Conservation (phyloP, 140 eudicot species). For the Flaveria floridana region DNA sequence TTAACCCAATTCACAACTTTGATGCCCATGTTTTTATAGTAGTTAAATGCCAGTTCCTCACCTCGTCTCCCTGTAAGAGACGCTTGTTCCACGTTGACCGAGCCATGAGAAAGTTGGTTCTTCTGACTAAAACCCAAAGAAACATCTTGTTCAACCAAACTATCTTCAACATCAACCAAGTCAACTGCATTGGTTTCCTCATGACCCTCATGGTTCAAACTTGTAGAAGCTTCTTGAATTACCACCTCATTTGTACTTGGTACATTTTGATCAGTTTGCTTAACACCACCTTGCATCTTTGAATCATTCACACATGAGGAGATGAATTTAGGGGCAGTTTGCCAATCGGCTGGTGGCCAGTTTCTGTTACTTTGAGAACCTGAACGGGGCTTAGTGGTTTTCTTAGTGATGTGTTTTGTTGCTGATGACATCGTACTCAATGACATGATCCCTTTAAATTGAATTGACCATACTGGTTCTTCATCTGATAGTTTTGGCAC, state of each 20-base stretch:
- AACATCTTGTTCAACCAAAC: constrained; percentile 33
- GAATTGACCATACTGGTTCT: constrained; percentile 65
- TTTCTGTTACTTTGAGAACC: constrained; percentile 35
- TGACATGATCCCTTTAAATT: constrained; percentile 17
- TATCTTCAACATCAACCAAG: constrained; percentile 17
- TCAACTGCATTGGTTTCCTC: constrained; percentile 20
- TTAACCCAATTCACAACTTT: constrained; percentile 43
- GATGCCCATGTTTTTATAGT: constrained; percentile 21
- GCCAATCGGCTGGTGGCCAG: constrained; percentile 66
- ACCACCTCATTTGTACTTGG: constrained; percentile 13
- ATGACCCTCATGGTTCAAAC: constrained; percentile 14
- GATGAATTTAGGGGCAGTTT: constrained; percentile 54
- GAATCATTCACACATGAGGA: constrained; percentile 12
- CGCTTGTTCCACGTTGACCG: constrained; percentile 25
- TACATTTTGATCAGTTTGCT: constrained; percentile 19
- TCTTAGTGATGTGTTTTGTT: constrained; percentile 16
- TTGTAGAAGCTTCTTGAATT: constrained; percentile 13
- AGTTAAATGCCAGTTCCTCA: constrained; percentile 36
- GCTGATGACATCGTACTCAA: constrained; percentile 21
- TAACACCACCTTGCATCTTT: constrained; percentile 12
- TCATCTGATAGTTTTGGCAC: constrained; percentile 54
- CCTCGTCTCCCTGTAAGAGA: constrained; percentile 37
- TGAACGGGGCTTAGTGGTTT: constrained; percentile 25
- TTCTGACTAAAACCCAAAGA: constrained; percentile 24
- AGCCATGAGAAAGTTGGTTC: constrained; percentile 38